These are phyloP conservation scores for Huntiella abstrusa DNA, from an alignment of 2,329 filamentous ascomycete species.

Conservation along the genomic window DNA sequence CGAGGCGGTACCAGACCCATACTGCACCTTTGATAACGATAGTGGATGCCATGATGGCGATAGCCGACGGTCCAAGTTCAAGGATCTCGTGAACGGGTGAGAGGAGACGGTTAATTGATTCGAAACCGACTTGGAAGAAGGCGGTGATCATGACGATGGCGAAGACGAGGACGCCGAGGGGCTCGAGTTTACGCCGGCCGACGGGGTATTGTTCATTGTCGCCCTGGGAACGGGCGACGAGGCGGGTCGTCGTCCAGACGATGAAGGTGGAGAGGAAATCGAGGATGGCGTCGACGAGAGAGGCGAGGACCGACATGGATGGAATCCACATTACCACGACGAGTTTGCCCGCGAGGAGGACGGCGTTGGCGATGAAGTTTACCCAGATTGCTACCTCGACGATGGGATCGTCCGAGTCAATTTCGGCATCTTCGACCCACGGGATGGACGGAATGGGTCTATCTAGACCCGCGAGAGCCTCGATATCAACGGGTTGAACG, in stretches of 20 bases:
- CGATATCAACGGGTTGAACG: slow-evolving; percentile 15
- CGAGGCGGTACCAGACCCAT: slow-evolving; percentile 75
- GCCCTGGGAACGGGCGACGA: slow-evolving; percentile 45
- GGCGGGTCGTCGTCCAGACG: slow-evolving; percentile 57
- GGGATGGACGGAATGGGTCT: slow-evolving; percentile 40
- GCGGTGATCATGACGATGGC: slow-evolving; percentile 74
- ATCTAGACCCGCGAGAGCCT: slow-evolving; percentile 23
- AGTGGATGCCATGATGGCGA: slow-evolving; percentile 63
- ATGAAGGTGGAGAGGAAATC: slow-evolving; percentile 71
- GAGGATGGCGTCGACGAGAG: slow-evolving; percentile 58
- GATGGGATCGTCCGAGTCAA: slow-evolving; percentile 55
- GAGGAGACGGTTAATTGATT: slow-evolving; percentile 47
- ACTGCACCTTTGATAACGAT: slow-evolving; percentile 66
- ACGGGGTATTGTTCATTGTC: slow-evolving; percentile 63
- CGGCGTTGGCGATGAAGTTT: slow-evolving; percentile 60
- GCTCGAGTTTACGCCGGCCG: slow-evolving; percentile 58
- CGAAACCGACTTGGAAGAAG: slow-evolving; percentile 58
- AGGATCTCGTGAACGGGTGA: slow-evolving; percentile 48
- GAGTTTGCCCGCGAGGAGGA: slow-evolving; percentile 59
- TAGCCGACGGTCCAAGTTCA: slow-evolving; percentile 51
- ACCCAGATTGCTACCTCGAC: slow-evolving; percentile 79
- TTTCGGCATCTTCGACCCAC: slow-evolving; percentile 49
- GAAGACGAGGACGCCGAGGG: slow-evolving; percentile 64
- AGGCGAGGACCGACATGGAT: slow-evolving; percentile 64
- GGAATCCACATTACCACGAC: slow-evolving; percentile 59